Percentiles rank a stretch among this genome's conserved stretches.
phyloP scores from a whole-genome alignment of 768 basidiomycete genomes.

The Russula griseocarnosa region DNA sequence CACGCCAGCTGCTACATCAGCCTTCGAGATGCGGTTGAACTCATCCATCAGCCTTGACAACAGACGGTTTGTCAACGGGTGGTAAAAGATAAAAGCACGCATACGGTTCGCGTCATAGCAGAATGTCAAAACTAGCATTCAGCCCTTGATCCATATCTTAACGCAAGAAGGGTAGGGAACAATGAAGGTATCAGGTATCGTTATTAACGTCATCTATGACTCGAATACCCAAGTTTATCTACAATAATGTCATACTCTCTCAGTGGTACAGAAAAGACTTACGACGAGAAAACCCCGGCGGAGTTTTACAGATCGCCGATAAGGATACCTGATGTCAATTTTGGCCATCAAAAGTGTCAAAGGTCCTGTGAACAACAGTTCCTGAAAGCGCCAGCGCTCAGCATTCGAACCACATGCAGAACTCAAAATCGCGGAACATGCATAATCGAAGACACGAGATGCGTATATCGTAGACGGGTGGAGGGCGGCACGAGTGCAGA shows the following conservation, averaged over 20 bases:
- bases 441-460: neutral
- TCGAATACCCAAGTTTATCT: neutral
- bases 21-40: no score
- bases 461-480: neutral
- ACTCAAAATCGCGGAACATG: neutral
- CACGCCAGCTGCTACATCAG: no score
- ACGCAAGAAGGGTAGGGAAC: neutral
- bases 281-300: neutral
- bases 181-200: no score
- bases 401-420: neutral
- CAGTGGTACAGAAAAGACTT: neutral
- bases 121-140: no score
- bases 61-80: neutral
- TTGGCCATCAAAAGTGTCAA: neutral
- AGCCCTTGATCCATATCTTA: neutral
- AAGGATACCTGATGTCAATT: neutral
- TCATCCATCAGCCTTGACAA: no score
- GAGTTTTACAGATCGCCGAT: neutral
- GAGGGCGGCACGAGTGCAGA: constrained; percentile 7
- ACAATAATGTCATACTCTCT: neutral
- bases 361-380: neutral
- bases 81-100: no score
- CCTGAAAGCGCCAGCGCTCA: neutral
- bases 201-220: neutral
- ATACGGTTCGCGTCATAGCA: no score